Evolutionary conservation across 345 rosid genomes (phyloP), one percentile per base, ranked within the genome.

Genomic region (Isatis tinctoria): DNA sequence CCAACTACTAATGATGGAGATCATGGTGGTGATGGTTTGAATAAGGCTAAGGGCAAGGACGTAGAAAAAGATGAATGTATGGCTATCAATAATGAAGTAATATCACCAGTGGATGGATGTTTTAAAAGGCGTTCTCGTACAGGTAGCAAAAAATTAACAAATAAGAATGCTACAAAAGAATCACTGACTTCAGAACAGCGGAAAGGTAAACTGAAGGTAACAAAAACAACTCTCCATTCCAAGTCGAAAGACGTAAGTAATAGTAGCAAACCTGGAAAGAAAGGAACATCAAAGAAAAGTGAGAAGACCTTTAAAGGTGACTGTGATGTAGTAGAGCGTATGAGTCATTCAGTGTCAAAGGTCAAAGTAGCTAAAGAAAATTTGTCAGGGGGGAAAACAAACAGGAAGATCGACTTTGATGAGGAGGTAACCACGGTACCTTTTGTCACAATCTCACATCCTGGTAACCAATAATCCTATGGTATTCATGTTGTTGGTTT

Each of bases 351-450:
- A 0, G 8, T 45, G 70, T 33, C 69, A 7, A 20, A 53, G 53
- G 49, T 14, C 56, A 58, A 17, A 54, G 43, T 49, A 67, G 72
- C 28, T 56, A 48, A 58, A 27, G 36, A 24, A 20, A 41, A n/a
- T 43, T 48, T 70, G 59, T 64, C 77, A 24, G 10, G 37, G 67
- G 72, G 8, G 10, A 65, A 66, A 41, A 58, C 41, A 30, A 48
- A 16, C 37, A 72, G 73, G 44, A 77, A 65, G 64, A 65, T 77
- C 10, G 41, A 71, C 63, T 71, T 65, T 51, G 80, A 77, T 59
- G 24, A 10, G 28, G 73, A 77, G 80, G 80, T 77, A 77, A 71
- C 14, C 17, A 13, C 16, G 36, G 33, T 17, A 33, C 10, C 37
- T 56, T 65, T 44, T 32, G 17, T 22, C 30, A 33, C 40, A 60